Evolutionary conservation across 768 basidiomycete genomes (phyloP), one percentile per base, ranked within the genome.

Genomic region (Podaxis sp.): DNA sequence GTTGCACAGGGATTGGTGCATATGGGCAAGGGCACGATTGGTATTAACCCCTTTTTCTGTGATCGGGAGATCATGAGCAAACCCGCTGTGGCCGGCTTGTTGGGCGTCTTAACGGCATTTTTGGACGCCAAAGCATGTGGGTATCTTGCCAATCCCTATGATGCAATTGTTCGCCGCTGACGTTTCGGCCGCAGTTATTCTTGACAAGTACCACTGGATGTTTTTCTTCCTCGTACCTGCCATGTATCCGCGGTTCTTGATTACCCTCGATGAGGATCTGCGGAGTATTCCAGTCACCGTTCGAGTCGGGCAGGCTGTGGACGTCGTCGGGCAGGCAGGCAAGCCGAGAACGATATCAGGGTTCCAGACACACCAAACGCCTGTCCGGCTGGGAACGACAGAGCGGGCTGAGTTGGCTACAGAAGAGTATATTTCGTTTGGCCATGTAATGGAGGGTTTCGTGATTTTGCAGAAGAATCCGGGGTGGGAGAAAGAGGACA

Each of bases 191-290:
- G 17, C 64, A 97, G 96, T 99, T 73, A 80, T 99, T 1, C 85
- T 99, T 17, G 94, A 96, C 72, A 96, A 89, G 75, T 90, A 93
- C 67, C 97, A 99, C 76, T 99, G 97, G 97, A 97, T 98, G 95
- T 78, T 99, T 61, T 99, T 93, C 80, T 95, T 96, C 85, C 84
- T 99, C 30, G 89, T 88, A 5, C 90, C 95, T 2, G 92, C 95
- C 63, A 99, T 99, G 97, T 96, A 94, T 78, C 97, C 97, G 39
- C 88, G 96, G 61, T 98, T 99, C 90, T 77, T 99, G 71, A 98
- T 99, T 75, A 97, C 96, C 0, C 87, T 99, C 19, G 88, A 96
- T 76, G 96, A 99, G 76, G 85, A 95, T 63, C 87, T 96, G 63
- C 86, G 95, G 67, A 87, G 82, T 72, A 79, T 87, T 60, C 90